These are phyloP conservation scores for Ophiostoma ips DNA, from an alignment of 2,329 filamentous ascomycete species.

Conservation along the genomic window DNA sequence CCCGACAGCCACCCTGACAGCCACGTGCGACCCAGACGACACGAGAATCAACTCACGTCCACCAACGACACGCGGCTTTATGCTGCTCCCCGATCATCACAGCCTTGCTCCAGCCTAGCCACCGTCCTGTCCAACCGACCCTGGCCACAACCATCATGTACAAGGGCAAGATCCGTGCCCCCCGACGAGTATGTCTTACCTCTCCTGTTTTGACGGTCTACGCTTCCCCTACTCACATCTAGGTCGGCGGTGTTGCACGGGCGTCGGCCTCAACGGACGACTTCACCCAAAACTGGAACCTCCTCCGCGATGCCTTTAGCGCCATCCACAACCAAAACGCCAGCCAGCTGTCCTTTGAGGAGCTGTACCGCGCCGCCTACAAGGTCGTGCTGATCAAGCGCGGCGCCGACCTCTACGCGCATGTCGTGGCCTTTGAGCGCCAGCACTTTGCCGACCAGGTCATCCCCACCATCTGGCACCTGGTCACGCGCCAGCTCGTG, in stretches of 20 bases:
- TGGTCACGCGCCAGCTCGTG: slow-evolving; percentile 57
- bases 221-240: not conserved
- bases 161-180: slow-evolving; percentile 47
- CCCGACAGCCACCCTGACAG: too few relatives aligned
- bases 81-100: too few relatives aligned
- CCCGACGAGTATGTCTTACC: slow-evolving; percentile 40
- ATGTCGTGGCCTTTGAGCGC: slow-evolving; percentile 68
- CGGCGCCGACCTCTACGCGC: slow-evolving; percentile 66
- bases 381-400: slow-evolving; percentile 85
- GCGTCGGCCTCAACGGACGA: slow-evolving; percentile 33
- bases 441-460: slow-evolving; percentile 67
- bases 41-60: too few relatives aligned
- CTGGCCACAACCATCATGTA: slow-evolving; percentile 14
- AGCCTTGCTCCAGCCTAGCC: not conserved
- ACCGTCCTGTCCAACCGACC: too few relatives aligned
- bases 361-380: slow-evolving; percentile 87
- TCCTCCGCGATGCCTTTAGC: slow-evolving; percentile 59
- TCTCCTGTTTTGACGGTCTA: not conserved
- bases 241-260: not conserved
- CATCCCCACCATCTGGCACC: slow-evolving; percentile 51
- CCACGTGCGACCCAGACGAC: too few relatives aligned
- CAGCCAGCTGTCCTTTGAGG: slow-evolving; percentile 81
- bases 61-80: too few relatives aligned
- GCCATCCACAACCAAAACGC: slow-evolving; percentile 92
- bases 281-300: slow-evolving; percentile 75